Base-by-base conservation (phyloP, 768 basidiomycete genomes). In the Panaeolus cyanescens region DNA sequence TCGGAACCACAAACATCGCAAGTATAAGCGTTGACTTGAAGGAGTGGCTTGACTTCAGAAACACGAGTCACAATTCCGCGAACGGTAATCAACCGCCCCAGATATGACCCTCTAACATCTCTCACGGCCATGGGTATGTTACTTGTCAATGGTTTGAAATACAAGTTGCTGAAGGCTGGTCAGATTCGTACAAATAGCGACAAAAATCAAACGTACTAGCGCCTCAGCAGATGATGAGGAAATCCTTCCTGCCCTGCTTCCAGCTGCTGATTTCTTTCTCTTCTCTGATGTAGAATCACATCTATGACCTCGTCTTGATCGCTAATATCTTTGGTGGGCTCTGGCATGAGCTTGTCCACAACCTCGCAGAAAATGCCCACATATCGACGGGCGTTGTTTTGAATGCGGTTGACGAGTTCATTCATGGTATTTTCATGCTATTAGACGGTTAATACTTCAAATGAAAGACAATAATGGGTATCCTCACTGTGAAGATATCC, bases 1-100 rank as follows among this genome's bases (percentile, higher is more conserved):
- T 99, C 97, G 40, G 95, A 93, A 45, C 97, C 97, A 72, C 97
- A 99, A 62, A 94, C 89, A 71, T 99, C 97, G 77, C 97, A 99
- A 0, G 95, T 96, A 75, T 99, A 99, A 31, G 96, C 97, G 75
- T 96, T 97, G 70, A 99, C 95, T 71, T 93, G 90, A 13, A 99
- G 85, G 17, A 99, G 87, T 9, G 97, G 97, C 72, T 99, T 99
- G 72, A 99, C 97, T 79, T 99, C 97, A 3, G 96, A 98, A 3
- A 99, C 95, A 63, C 97, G 95, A 31, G 95, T 99, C 57, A 99
- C 95, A 66, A 99, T 99, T 59, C 97, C 97, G 39, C 96, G 92
- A 64, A 96, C 93, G 32, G 95, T 99, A 73, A 99, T 96, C 61
- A 99, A 81, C 64, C 85, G 89, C 53, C 97, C 97, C n/a, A 99